Evolutionary conservation across 2,329 filamentous ascomycete species (phyloP), one percentile per base, ranked within the genome.

Genomic region (Penicillium sp.): DNA sequence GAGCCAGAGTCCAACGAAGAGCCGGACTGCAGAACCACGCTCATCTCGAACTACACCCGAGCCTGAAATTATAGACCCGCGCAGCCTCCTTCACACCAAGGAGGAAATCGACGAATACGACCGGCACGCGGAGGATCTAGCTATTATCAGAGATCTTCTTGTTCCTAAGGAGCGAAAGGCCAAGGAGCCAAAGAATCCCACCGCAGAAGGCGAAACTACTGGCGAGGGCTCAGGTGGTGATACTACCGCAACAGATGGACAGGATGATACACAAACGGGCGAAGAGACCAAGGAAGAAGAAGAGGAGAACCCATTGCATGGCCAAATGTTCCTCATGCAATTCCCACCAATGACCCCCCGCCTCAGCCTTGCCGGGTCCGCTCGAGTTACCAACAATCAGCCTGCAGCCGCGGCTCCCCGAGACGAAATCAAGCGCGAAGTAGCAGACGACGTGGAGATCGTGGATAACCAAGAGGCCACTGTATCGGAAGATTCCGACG

Each of bases 301-400:
- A 28, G 54, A 60, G 19, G 51, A 63, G 16, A 55, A 54, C n/a
- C 65, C 72, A 35, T 72, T 75, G 14, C 69, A 77, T 30, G 77
- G 82, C 46, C 76, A 78, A 49, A 73, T 82, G 45, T 84, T 84
- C 63, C 72, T 84, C 43, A 80, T 85, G 64, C 82, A 85, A 64
- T 78, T 85, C 59, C 82, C 82, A 11, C 81, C 82, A 0, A 74
- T 82, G 50, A 77, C 83, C 3, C 82, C 82, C 4, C 77, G 79
- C 50, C 74, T 85, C 19, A 58, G 72, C 30, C 61, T 74, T 9
- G 68, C 75, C 1, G 61, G 60, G 12, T 56, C 57, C 2, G 56
- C 46, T 14, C 34, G 35, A 41, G 49, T 27, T 35, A 46, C 40
- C 33, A 44, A 16, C 38, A 10, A 33, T 12, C 18, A 35, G 28